Base-by-base conservation (phyloP, 164 flowering plant species). In the Liriodendron chinense region DNA sequence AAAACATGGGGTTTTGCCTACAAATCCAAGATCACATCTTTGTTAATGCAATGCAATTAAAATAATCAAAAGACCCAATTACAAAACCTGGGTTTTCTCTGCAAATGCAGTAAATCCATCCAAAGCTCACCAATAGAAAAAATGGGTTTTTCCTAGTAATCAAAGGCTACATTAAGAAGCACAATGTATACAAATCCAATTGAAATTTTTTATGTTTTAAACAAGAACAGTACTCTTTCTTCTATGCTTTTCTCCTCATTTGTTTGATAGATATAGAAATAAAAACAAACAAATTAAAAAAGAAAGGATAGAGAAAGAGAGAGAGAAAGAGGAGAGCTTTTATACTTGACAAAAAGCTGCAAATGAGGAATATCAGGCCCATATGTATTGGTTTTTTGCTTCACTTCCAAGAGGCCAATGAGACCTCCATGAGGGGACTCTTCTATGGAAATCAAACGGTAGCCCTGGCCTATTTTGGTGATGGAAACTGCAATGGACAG, bases 291-390 rank as follows among this genome's bases (percentile, higher is more conserved):
- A 53, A 53, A 53, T 53, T 2, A 14, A 14, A 53, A 53, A 53
- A 53, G 14, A 53, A 0, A 14, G 16, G 14, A 53, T 53, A 53
- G 6, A 34, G 1, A 34, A 5, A 34, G 43, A 34, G 4, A 34
- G 13, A 9, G 26, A 61, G 2, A 59, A 73, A 21, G 23, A 24
- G 26, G 57, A 66, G 75, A 61, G 71, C 84, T 72, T 53, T 80
- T 68, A 21, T 82, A 96, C 99, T 92, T 96, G 81, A 96, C 97
- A 83, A 63, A 91, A 85, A 96, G 89, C 76, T 84, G 93, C 78
- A 96, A 78, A 72, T 77, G 74, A 24, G 96, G 86, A 78, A 96
- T 88, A 75, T 96, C 98, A 68, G 96, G 85, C 68, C 99, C 99
- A 75, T 92, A 96, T 59, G 83, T 80, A 48, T 70, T 76, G 91